Conservation (phyloP, 306 rosid species). For the Benincasa hispida region DNA sequence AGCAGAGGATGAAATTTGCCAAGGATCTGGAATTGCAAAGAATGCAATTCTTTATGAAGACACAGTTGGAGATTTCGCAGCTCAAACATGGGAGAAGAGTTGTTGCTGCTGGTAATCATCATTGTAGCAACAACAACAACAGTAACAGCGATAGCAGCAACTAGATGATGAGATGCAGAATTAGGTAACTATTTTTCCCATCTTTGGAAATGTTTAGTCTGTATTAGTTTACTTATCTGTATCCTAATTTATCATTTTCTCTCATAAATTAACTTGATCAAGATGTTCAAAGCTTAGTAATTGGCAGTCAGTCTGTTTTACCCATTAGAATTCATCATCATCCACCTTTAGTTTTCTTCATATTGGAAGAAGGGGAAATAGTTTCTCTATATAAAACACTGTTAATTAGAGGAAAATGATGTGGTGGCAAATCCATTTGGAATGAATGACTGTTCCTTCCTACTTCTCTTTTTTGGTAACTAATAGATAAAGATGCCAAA, state of each 20-base stretch:
- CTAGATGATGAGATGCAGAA: conserved; percentile 11
- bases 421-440: not conserved
- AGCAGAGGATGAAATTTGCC: conserved; percentile 87
- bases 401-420: not conserved
- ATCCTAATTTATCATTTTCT: not conserved
- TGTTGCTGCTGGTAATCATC: conserved; percentile 45
- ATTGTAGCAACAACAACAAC: conserved; percentile 29
- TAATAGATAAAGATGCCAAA: not conserved
- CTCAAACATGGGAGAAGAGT: conserved; percentile 52
- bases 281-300: not conserved
- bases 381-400: not conserved
- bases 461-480: not conserved
- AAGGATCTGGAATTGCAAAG: conserved; percentile 93
- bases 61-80: conserved; percentile 86
- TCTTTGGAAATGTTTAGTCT: conserved; percentile 21
- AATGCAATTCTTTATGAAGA: conserved; percentile 91
- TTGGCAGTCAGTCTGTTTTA: not conserved
- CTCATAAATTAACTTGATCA: conserved; percentile 9
- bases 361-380: not conserved
- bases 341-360: not conserved
- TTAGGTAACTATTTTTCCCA: not conserved
- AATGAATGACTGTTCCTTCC: not conserved
- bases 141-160: conserved; percentile 60
- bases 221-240: not conserved
- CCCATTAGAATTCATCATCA: not conserved